Evolutionary conservation across 1,284 basidiomycete species (phyloP), one percentile per base, ranked within the genome.

Genomic region (Puccinia hordei): DNA sequence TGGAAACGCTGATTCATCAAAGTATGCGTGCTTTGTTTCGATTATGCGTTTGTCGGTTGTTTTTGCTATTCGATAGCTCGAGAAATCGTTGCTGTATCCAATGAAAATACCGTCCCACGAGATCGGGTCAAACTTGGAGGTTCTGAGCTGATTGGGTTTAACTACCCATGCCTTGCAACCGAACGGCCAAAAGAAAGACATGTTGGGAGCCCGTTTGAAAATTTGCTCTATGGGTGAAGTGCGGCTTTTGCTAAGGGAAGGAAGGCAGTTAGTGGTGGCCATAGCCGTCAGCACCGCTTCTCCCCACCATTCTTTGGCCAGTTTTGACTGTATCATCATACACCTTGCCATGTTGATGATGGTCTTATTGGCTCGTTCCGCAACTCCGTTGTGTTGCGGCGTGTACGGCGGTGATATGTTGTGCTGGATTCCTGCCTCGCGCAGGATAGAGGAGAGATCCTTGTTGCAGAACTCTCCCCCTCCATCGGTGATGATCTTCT

Each of bases 191-290:
- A 69, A 69, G 44, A 69, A 69, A 9, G 22, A 19, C 13, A 69
- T 15, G 66, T 69, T 69, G 24, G 44, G 66, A 2, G 12, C 24
- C n/a, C 22, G 46, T 1, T 15, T 10, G 44, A 69, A 69, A 4
- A 69, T 6, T 10, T n/a, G 24, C 9, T 49, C 15, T 6, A 69
- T 3, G 3, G 66, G 66, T 3, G 12, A n/a, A 2, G 10, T 5
- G 5, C 17, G 10, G n/a, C 4, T 3, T 17, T 63, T 63, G 15
- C 4, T 8, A 13, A 69, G 44, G 24, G 66, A 69, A 2, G 44
- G 66, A 8, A 69, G 33, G n/a, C 66, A 69, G 44, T 69, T 69
- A 17, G 66, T 69, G 8, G 66, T 69, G 41, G 15, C 12, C 17
- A 27, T 69, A 10, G 38, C 44, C 2, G 66, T 69, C 6, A n/a